Percentiles rank a stretch among this genome's conserved stretches.
phyloP scores from a whole-genome alignment of 2,329 filamentous ascomycete genomes.

The Penicillium griseofulvum region DNA sequence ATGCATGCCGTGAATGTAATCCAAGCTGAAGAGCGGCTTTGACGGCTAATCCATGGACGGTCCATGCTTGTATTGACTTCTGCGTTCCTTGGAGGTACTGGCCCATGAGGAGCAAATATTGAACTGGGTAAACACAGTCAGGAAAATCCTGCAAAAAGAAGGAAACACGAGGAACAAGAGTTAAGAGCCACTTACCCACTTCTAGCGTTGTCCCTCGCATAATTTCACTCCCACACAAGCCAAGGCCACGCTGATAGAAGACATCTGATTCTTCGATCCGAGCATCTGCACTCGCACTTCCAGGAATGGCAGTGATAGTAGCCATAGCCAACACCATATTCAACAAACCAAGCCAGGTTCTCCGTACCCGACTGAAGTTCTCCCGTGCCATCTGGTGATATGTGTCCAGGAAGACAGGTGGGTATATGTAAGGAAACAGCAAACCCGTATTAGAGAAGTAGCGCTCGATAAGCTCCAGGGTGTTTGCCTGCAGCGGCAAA shows the following conservation, averaged over 20 bases:
- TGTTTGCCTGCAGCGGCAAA: slow-evolving; percentile 14
- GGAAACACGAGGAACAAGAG: background rate
- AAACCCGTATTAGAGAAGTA: slow-evolving; percentile 30
- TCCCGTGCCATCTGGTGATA: slow-evolving; percentile 22
- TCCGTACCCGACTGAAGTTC: slow-evolving; percentile 22
- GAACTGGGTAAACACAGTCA: slow-evolving; percentile 34
- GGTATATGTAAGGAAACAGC: slow-evolving; percentile 32
- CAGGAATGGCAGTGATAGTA: slow-evolving; percentile 14
- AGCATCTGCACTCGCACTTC: slow-evolving; percentile 6
- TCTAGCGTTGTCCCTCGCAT: slow-evolving; percentile 23
- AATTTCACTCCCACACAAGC: slow-evolving; percentile 22
- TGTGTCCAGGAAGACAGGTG: slow-evolving; percentile 25
- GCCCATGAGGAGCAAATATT: slow-evolving; percentile 50
- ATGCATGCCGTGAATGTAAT: slow-evolving; percentile 47
- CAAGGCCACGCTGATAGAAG: slow-evolving; percentile 23
- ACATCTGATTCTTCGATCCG: slow-evolving; percentile 16
- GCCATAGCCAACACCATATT: slow-evolving; percentile 34
- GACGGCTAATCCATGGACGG: slow-evolving; percentile 53
- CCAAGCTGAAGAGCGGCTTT: slow-evolving; percentile 53
- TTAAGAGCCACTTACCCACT: slow-evolving; percentile 16
- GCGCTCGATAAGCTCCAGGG: slow-evolving; percentile 14
- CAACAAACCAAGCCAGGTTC: slow-evolving; percentile 33
- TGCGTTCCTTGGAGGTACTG: slow-evolving; percentile 57
- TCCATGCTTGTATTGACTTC: slow-evolving; percentile 55
- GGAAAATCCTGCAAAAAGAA: background rate